phyloP scores from a whole-genome alignment of 345 rosid genomes.

The Isatis tinctoria region DNA sequence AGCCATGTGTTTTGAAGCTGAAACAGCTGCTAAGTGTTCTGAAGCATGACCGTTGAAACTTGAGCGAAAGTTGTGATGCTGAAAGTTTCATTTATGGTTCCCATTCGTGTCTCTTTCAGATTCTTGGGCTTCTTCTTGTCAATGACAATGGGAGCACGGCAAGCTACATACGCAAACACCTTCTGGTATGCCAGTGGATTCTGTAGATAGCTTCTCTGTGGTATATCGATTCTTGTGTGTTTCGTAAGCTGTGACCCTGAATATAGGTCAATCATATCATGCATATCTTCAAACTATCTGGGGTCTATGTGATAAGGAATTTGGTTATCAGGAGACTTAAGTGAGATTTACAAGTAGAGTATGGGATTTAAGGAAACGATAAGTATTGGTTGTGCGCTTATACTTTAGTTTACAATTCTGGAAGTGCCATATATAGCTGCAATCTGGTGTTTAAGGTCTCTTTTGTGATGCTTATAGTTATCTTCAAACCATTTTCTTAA shows the following conservation, averaged over 20 bases:
- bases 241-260: neutral
- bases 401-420: constrained; percentile 1
- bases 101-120: constrained; percentile 41
- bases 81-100: constrained; percentile 8
- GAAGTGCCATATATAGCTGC: neutral
- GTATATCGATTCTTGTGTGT: neutral
- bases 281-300: neutral
- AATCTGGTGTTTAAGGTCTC: neutral
- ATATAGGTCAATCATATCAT: neutral
- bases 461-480: constrained; percentile 10
- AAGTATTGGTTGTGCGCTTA: neutral
- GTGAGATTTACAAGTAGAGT: neutral
- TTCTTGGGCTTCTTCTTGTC: constrained; percentile 86
- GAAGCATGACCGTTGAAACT: neutral
- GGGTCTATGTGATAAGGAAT: neutral
- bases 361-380: constrained; percentile 8
- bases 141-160: constrained; percentile 95
- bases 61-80: constrained; percentile 17
- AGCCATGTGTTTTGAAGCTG: neutral
- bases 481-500: neutral
- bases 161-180: constrained; percentile 74
- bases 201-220: neutral
- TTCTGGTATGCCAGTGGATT: constrained; percentile 61
- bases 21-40: neutral
- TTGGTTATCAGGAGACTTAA: neutral